These are phyloP conservation scores for Oldenlandia corymbosa DNA, from an alignment of 257 asterid genomes.

Conservation along the genomic window DNA sequence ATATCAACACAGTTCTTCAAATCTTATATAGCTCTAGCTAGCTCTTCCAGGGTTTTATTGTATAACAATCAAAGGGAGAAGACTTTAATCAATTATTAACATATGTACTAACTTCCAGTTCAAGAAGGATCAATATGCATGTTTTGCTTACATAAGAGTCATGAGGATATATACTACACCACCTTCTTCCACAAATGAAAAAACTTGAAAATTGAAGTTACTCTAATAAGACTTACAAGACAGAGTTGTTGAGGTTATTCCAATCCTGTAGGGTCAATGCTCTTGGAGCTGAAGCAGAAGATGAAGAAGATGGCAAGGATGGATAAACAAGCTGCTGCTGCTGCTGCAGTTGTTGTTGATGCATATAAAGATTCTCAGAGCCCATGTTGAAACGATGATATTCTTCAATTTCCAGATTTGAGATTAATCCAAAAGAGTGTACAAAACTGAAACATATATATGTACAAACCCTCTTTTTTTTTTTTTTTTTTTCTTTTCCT, in stretches of 20 bases:
- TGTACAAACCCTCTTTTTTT: slow-evolving; percentile 6
- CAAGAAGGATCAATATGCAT: too few species aligned
- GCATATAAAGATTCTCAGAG: slow-evolving; percentile 24
- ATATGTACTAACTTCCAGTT: too few species aligned
- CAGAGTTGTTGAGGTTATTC: slow-evolving; percentile 14
- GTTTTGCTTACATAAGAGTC: too few species aligned
- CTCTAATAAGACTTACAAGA: slow-evolving; percentile 19
- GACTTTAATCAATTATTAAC: too few species aligned
- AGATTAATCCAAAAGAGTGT: slow-evolving; percentile 13
- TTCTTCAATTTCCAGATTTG: slow-evolving; percentile 5
- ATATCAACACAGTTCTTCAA: too few species aligned
- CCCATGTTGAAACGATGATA: slow-evolving; percentile 26
- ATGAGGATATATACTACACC: too few species aligned
- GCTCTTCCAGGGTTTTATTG: too few species aligned
- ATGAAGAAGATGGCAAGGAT: slow-evolving; percentile 8
- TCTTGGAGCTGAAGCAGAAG: slow-evolving; percentile 3
- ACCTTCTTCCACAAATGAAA: too few species aligned
- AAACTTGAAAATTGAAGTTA: neutral
- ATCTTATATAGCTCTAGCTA: too few species aligned
- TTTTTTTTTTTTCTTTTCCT: neutral
- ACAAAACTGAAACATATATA: neutral
- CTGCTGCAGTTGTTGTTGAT: slow-evolving; percentile 19
- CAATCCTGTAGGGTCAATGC: slow-evolving; percentile 11
- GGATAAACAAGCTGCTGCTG: slow-evolving; percentile 18
- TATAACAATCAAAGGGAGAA: too few species aligned